These are phyloP conservation scores for maize (Zea mays) DNA, from an alignment of 176 grass and related monocot genomes.

Conservation along the genomic window Zm-B73-REFERENCE-NAM-5.0 NC_050096.1:35067501-35068000, in stretches of 20 bases:
- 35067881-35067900: slow-evolving; percentile 43
- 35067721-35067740: neutral
- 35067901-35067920: slow-evolving; percentile 48
- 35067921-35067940: slow-evolving; percentile 49
- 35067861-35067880: slow-evolving; percentile 31
- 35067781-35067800: slow-evolving; percentile 45
- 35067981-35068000: slow-evolving; percentile 52
- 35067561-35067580: slow-evolving; percentile 54
- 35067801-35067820: slow-evolving; percentile 43
- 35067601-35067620: slow-evolving; percentile 49
- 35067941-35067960: slow-evolving; percentile 47
- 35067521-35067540: slow-evolving; percentile 55
- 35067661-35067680: slow-evolving; percentile 50
- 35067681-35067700: slow-evolving; percentile 57
- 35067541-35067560: slow-evolving; percentile 49
- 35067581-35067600: slow-evolving; percentile 47
- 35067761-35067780: slow-evolving; percentile 42
- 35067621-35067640: slow-evolving; percentile 52
- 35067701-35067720: slow-evolving; percentile 37
- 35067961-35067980: slow-evolving; percentile 51
- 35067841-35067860: slow-evolving; percentile 49
- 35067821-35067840: slow-evolving; percentile 41
- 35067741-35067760: slow-evolving; percentile 44
- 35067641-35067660: slow-evolving; percentile 60
- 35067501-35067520: slow-evolving; percentile 45